Conservation (phyloP, 306 rosid species). For the Prunus mongolica region DNA sequence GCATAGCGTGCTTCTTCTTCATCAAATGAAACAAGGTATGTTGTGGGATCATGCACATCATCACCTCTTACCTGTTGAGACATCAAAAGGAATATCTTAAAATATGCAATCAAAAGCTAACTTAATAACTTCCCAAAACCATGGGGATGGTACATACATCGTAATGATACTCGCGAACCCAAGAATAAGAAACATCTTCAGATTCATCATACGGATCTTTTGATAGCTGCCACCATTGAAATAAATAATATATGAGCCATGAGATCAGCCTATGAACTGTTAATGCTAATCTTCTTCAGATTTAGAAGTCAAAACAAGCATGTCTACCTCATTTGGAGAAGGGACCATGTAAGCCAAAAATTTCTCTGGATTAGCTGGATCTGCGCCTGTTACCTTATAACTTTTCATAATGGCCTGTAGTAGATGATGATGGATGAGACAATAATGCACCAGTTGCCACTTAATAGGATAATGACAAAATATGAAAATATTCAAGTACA, state of each 20-base stretch:
- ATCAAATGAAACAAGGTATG: conserved; percentile 80
- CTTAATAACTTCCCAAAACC: conserved; percentile 9
- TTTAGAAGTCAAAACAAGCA: conserved; percentile 4
- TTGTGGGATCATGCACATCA: conserved; percentile 72
- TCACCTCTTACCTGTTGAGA: conserved; percentile 76
- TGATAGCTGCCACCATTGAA: conserved; percentile 65
- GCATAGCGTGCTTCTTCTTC: conserved; percentile 78
- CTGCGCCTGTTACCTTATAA: conserved; percentile 62
- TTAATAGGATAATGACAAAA: neutral
- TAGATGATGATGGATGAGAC: conserved; percentile 16
- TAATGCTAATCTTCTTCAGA: neutral
- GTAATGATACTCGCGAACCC: conserved; percentile 95
- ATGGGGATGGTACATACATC: conserved; percentile 55
- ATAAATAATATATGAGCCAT: conserved; percentile 7
- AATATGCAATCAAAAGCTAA: neutral
- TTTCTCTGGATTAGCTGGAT: conserved; percentile 76
- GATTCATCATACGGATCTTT: conserved; percentile 81
- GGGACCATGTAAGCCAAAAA: conserved; percentile 97
- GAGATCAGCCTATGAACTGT: neutral
- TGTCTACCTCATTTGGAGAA: conserved; percentile 76
- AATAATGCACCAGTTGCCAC: conserved; percentile 6
- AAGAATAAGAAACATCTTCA: conserved; percentile 75
- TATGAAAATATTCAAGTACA: neutral
- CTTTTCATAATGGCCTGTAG: conserved; percentile 92
- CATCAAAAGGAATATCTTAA: conserved; percentile 10